These are phyloP conservation scores for Solanum habrochaites DNA, from an alignment of 257 asterid species.

Conservation along the genomic window DNA sequence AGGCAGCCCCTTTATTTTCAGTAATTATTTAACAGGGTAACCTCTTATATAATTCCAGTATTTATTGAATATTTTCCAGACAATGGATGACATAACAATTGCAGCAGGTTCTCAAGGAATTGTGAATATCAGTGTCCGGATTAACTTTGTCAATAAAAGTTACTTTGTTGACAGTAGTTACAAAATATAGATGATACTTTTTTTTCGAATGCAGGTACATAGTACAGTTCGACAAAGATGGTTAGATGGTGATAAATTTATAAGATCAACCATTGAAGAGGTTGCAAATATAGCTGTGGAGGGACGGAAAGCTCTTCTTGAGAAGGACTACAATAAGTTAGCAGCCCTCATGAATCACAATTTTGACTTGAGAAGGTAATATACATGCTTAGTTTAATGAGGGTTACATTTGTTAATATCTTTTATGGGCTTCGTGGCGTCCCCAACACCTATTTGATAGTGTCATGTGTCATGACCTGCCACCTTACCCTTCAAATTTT, in stretches of 20 bases:
- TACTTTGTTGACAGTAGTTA: background rate
- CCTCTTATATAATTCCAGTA: background rate
- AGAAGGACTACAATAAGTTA: slow-evolving; percentile 49
- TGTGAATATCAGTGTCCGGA: background rate
- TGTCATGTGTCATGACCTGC: background rate
- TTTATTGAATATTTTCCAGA: background rate
- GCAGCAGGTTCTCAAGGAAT: background rate
- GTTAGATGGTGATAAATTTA: slow-evolving; percentile 79
- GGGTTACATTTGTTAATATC: background rate
- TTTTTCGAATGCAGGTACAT: slow-evolving; percentile 43
- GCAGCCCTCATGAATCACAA: slow-evolving; percentile 78
- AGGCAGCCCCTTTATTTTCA: background rate
- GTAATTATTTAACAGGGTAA: background rate
- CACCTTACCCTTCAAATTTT: background rate
- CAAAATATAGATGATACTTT: background rate
- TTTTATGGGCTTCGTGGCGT: background rate
- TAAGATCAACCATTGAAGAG: slow-evolving; percentile 69
- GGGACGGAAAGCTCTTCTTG: slow-evolving; percentile 56
- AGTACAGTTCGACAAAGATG: slow-evolving; percentile 84
- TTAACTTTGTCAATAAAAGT: background rate
- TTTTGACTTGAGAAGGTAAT: slow-evolving; percentile 79
- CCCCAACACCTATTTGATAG: background rate
- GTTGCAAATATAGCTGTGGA: slow-evolving; percentile 71
- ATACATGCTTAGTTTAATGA: background rate
- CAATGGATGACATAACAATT: background rate